Evolutionary conservation across 306 rosid species (phyloP).

Genomic region (Citrullus amarus): DNA sequence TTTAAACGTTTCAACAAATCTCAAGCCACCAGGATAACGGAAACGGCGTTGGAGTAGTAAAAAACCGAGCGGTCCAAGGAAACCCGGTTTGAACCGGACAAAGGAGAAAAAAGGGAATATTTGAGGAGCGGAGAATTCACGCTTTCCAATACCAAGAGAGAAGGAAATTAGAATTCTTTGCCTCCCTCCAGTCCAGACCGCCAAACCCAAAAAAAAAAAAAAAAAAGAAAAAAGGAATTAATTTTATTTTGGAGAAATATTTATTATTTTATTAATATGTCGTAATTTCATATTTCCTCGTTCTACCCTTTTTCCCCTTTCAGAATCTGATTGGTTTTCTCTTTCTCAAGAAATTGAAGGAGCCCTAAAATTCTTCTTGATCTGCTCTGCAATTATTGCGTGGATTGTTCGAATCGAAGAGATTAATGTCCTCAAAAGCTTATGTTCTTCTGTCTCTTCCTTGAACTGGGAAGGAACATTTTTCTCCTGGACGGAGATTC

Average conservation of each 20-base stretch:
- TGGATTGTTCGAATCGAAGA: constrained; percentile 25
- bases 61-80: background rate
- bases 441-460: background rate
- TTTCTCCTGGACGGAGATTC: constrained; percentile 10
- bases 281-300: background rate
- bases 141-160: constrained; percentile 18
- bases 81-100: constrained; percentile 13
- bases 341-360: background rate
- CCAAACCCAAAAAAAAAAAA: background rate
- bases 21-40: background rate
- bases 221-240: too few species aligned
- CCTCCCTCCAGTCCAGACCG: constrained; percentile 24
- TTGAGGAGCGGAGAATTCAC: constrained; percentile 32
- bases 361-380: constrained; percentile 10
- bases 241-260: background rate
- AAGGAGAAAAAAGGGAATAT: constrained; percentile 18
- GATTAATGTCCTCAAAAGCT: background rate
- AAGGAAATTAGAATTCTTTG: constrained; percentile 37
- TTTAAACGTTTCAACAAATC: background rate
- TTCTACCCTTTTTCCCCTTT: constrained; percentile 5
- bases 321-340: constrained; percentile 1
- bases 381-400: constrained; percentile 15
- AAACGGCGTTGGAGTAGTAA: background rate
- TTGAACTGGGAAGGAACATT: background rate
- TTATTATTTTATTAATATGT: background rate